Conservation (phyloP, 371 early-diverging fungal species). For the Rhizopus microsporus region DNA sequence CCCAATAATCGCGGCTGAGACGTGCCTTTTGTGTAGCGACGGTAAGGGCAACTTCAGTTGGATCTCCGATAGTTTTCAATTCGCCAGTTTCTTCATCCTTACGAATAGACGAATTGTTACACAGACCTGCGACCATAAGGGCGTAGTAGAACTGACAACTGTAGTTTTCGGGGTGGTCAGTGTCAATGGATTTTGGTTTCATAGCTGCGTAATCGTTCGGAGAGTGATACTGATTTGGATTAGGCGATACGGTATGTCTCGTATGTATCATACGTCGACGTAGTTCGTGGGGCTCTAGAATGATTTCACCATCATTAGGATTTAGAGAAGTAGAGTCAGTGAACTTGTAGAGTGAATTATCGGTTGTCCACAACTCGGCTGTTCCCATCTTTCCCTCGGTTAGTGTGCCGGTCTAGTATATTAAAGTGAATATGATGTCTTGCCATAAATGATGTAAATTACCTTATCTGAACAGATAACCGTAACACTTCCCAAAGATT, state of each 20-base stretch:
- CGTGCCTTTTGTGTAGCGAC: conserved; percentile 64
- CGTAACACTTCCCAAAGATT: conserved; percentile 90
- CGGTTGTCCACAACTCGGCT: conserved; percentile 70
- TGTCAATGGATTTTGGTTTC: conserved; percentile 34
- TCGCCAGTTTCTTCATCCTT: conserved; percentile 60
- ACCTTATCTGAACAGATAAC: conserved; percentile 97
- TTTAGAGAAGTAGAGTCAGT: conserved; percentile 68
- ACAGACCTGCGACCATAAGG: conserved; percentile 53
- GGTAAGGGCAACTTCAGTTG: conserved; percentile 75
- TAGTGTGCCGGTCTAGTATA: conserved; percentile 85
- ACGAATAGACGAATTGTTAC: conserved; percentile 71
- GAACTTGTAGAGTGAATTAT: conserved; percentile 65
- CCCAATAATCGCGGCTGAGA: conserved; percentile 35
- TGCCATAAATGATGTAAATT: conserved; percentile 31
- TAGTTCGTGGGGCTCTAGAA: conserved; percentile 34
- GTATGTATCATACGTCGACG: conserved; percentile 47
- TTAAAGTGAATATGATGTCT: background rate
- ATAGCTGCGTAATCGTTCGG: conserved; percentile 32
- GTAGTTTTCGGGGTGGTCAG: conserved; percentile 35
- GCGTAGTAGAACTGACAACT: conserved; percentile 33
- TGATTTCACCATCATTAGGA: conserved; percentile 64
- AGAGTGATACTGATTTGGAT: background rate
- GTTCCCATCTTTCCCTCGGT: conserved; percentile 94
- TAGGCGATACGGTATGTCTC: conserved; percentile 21
- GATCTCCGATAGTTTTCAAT: conserved; percentile 77